Evolutionary conservation across 176 grass and related monocot species (phyloP).

Genomic region (Bothriochloa decipiens): DNA sequence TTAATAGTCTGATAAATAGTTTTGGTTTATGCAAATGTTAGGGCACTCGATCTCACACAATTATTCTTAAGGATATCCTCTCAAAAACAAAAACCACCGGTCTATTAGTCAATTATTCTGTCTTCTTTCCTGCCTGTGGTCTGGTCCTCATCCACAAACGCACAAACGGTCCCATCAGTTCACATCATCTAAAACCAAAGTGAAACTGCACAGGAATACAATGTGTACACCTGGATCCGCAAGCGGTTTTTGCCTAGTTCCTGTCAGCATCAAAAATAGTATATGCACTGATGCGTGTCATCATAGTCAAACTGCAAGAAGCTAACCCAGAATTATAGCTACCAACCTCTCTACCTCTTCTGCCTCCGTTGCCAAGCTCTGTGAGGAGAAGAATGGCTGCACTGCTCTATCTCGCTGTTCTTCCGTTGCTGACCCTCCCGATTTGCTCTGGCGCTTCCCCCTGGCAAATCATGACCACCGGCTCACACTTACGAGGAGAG

Average conservation of each 20-base stretch:
- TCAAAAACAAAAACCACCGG: too few species aligned
- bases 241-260: constrained; percentile 27
- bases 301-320: constrained; percentile 1
- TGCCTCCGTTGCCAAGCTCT: constrained; percentile 20
- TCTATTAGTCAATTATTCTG: too few species aligned
- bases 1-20: neutral
- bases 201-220: neutral
- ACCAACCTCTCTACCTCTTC: constrained; percentile 1
- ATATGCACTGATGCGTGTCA: constrained; percentile 9
- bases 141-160: neutral
- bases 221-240: constrained; percentile 22
- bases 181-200: constrained; percentile 6
- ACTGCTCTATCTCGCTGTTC: constrained; percentile 29
- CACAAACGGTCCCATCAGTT: constrained; percentile 30
- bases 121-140: too few species aligned
- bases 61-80: too few species aligned
- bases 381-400: constrained; percentile 28
- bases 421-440: constrained; percentile 31
- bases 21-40: too few species aligned
- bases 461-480: constrained; percentile 52
- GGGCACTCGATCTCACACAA: too few species aligned
- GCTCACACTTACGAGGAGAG: constrained; percentile 46
- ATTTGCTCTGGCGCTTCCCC: constrained; percentile 42
- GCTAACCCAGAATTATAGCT: constrained; percentile 27
- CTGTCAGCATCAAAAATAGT: constrained; percentile 21